Evolutionary conservation across 768 basidiomycete genomes (phyloP).

Genomic region (Podaxis rugospora): DNA sequence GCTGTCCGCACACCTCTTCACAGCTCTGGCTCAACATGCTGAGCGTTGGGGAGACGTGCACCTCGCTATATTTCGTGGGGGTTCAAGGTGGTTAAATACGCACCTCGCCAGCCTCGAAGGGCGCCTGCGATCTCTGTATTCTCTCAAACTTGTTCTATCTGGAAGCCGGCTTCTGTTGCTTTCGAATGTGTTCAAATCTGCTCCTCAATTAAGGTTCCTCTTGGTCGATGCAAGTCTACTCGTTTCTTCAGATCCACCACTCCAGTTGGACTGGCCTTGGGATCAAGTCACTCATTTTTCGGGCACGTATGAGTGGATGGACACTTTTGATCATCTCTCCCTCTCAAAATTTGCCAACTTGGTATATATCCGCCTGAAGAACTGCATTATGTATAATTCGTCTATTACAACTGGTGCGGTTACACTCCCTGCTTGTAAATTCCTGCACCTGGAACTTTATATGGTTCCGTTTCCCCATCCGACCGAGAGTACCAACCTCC

Average conservation of each 20-base stretch:
- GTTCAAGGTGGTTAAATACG: not conserved
- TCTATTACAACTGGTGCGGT: not conserved
- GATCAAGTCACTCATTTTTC: not conserved
- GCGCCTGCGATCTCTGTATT: not conserved
- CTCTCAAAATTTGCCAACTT: not conserved
- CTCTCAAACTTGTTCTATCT: not conserved
- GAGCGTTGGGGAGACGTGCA: constrained; percentile 2
- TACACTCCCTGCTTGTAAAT: not conserved
- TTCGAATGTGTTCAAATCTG: not conserved
- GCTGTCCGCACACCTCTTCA: not conserved
- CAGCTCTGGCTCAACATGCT: not conserved
- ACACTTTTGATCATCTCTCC: not conserved
- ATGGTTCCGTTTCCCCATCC: too few relatives aligned
- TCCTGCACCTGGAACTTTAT: not conserved
- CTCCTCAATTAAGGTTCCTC: not conserved
- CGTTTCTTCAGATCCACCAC: not conserved
- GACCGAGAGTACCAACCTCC: too few relatives aligned
- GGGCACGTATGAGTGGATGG: not conserved
- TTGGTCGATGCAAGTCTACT: not conserved
- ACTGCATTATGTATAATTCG: too few relatives aligned
- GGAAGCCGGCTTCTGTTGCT: not conserved
- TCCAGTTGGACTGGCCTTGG: not conserved
- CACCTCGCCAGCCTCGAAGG: not conserved
- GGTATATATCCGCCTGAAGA: not conserved
- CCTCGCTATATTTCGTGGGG: not conserved